These are phyloP conservation scores for Fraxinus baroniana DNA, from an alignment of 305 asterid genomes.

Conservation along the genomic window DNA sequence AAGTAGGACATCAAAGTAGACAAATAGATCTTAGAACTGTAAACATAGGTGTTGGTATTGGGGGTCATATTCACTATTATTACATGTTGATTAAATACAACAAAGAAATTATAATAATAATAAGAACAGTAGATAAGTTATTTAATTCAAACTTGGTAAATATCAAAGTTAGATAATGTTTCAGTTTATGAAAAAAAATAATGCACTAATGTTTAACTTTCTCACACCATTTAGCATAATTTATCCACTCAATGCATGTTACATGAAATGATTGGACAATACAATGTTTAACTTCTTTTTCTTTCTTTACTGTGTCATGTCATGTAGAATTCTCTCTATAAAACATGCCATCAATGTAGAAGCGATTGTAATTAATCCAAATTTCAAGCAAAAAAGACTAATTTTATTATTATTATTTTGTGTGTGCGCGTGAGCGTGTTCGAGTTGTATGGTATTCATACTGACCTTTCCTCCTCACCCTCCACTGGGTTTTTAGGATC, in stretches of 20 bases:
- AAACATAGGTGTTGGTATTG: neutral
- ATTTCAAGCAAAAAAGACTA: neutral
- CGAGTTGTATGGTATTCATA: slow-evolving; percentile 1
- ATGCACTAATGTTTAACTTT: slow-evolving; percentile 1
- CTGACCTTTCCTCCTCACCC: slow-evolving; percentile 85
- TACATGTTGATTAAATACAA: neutral
- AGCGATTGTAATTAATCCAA: neutral
- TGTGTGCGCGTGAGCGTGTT: neutral
- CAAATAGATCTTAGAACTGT: neutral
- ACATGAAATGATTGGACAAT: neutral
- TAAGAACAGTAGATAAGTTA: neutral
- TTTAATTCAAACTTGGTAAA: neutral
- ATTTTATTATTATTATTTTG: too few relatives aligned
- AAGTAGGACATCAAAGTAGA: neutral
- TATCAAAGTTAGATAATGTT: neutral
- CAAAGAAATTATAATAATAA: neutral
- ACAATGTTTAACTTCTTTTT: neutral
- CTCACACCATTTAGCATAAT: neutral
- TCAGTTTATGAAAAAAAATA: neutral
- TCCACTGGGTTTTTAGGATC: slow-evolving; percentile 88
- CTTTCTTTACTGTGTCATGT: neutral
- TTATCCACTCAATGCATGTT: neutral
- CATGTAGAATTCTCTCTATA: neutral
- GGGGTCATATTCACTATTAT: neutral
- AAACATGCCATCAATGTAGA: slow-evolving; percentile 1